Base-by-base conservation (phyloP, 805 yeast species). In the Teunomyces tritomae region DNA sequence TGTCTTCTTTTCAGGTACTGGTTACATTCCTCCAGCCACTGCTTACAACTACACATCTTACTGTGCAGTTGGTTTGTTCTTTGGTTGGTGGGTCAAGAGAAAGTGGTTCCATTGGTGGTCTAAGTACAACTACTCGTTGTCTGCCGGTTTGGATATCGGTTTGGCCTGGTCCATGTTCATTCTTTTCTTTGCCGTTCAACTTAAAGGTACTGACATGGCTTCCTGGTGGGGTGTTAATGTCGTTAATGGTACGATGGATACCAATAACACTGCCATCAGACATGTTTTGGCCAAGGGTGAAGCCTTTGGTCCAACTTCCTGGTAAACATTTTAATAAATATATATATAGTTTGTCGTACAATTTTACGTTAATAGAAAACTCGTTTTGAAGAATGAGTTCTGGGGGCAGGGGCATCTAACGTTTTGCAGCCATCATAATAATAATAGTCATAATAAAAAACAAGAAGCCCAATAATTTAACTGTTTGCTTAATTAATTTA, bases 21-120 rank as follows among this genome's bases (percentile, higher is more conserved):
- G 83, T 39, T 72, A 74, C 54, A 80, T 84, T 56, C 91, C 92
- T 11, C 91, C 92, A 36, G 85, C 87, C 33, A 83, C 89, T 4
- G 82, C 87, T 27, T 84, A 83, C 62, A 83, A 82, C 61, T 83
- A 82, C 63, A 74, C 79, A 28, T 64, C 80, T 6, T 84, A 77
- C 68, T 77, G 82, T 51, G 28, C 45, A 10, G 65, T 64, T 35
- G 69, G 68, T 5, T 51, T 64, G 53, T 54, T 57, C 46, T 71
- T 72, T 51, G 69, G 72, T 30, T 70, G 65, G 62, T 70, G 59
- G 52, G 55, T 73, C 48, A 72, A 71, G 63, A 67, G 58, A 50
- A 66, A 58, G 51, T 73, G 62, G 62, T 68, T 70, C 64, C 74
- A 71, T 55, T 72, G 74, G 74, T 70, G 71, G 68, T 54, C 70